Base-by-base conservation (phyloP, 495 filamentous ascomycete species). In the Cercophora samala region DNA sequence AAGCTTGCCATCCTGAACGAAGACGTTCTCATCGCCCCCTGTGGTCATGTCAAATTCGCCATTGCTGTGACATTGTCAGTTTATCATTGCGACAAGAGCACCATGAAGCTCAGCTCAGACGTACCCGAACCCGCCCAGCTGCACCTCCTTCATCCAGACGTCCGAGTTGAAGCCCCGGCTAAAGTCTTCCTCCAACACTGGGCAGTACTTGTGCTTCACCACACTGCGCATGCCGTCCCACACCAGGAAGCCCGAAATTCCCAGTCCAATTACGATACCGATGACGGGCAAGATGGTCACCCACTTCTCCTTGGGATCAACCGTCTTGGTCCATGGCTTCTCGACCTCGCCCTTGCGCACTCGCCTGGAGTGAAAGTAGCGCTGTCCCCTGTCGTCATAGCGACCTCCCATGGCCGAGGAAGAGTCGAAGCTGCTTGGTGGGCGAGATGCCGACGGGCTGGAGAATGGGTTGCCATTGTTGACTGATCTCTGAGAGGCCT, bases 121-220 rank as follows among this genome's bases (percentile, higher is more conserved):
- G 76, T 79, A 93, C 91, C 91, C 92, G 81, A 86, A 94, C n/a
- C 91, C 90, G 56, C 91, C 90, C 62, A 93, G 82, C 72, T 94
- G 87, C 11, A 90, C 87, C 76, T 95, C 91, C 71, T 89, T 87
- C 26, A 86, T 86, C 92, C 92, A 96, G 4, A 93, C 77, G 15
- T 80, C 76, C 0, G 79, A 73, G 69, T 91, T 80, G 53, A 92
- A 80, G 6, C 87, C 87, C 15, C 76, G 73, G 3, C 83, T 80
- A 75, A 90, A 96, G 71, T 88, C 83, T 63, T 93, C 92, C 58
- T 84, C 83, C 42, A 93, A 76, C 8, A 95, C 85, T 2, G 83
- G 74, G 73, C 90, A 93, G 78, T 93, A 93, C 60, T 87, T 84
- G 75, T 92, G 88, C 73, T 90, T 87, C 62, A 87, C 82, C 3